Evolutionary conservation across 129 eudicot genomes (phyloP).

Genomic region (Erigeron canadensis): DNA sequence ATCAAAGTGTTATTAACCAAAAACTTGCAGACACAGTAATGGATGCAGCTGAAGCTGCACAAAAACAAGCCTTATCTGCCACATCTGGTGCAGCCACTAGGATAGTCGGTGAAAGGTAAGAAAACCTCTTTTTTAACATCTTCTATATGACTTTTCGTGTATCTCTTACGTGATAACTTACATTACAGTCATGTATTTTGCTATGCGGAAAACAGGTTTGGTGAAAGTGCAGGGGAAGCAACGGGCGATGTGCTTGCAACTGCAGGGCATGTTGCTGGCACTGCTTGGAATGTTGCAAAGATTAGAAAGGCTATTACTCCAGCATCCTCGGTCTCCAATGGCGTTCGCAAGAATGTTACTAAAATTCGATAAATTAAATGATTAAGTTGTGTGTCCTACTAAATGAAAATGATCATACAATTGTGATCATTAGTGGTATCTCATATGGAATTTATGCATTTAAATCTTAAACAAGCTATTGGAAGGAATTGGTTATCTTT

Average conservation of each 20-base stretch:
- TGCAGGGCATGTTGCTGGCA: slow-evolving; percentile 81
- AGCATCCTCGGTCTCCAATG: slow-evolving; percentile 49
- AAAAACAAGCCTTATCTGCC: slow-evolving; percentile 66
- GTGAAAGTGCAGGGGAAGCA: slow-evolving; percentile 94
- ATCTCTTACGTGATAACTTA: not conserved
- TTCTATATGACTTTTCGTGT: not conserved
- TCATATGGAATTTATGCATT: slow-evolving; percentile 12
- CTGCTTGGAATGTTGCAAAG: slow-evolving; percentile 87
- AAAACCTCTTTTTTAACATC: not conserved
- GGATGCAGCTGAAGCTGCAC: slow-evolving; percentile 93
- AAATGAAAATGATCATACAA: slow-evolving; percentile 5
- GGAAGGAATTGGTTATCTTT: not conserved
- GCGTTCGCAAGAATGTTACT: slow-evolving; percentile 43
- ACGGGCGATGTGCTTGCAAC: slow-evolving; percentile 82
- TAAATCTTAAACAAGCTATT: not conserved
- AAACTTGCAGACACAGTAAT: slow-evolving; percentile 54
- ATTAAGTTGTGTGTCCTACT: not conserved
- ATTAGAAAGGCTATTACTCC: slow-evolving; percentile 79
- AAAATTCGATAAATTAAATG: slow-evolving; percentile 33
- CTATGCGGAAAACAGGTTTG: slow-evolving; percentile 45
- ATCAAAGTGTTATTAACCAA: not conserved
- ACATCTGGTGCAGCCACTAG: slow-evolving; percentile 83
- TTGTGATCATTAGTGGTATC: not conserved
- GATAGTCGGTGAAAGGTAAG: slow-evolving; percentile 63
- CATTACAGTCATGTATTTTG: not conserved